Conservation (phyloP, 768 basidiomycete species). For the Fistulinella prunicolor region DNA sequence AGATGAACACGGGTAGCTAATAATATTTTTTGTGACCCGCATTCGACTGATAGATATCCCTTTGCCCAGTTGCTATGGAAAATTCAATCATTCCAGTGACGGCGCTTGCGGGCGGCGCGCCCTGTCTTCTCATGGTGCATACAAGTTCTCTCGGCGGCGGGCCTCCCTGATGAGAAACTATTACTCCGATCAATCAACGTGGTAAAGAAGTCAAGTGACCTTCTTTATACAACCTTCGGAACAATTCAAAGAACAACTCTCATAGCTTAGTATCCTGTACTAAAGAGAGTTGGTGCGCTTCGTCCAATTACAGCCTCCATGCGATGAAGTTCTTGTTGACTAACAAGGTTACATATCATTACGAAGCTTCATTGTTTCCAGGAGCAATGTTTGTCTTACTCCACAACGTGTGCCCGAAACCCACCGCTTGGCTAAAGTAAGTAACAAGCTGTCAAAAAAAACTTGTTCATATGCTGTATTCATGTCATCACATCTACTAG, state of each 20-base stretch:
- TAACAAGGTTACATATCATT: too few relatives aligned
- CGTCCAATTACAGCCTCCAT: too few relatives aligned
- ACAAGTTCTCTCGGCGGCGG: too few relatives aligned
- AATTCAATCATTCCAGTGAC: not conserved
- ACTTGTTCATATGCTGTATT: not conserved
- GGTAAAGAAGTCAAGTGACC: too few relatives aligned
- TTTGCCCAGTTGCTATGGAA: not conserved
- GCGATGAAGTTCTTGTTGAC: too few relatives aligned
- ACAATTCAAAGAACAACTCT: too few relatives aligned
- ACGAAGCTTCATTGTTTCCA: not conserved
- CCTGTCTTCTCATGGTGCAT: not conserved
- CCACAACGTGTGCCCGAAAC: conserved; percentile 13
- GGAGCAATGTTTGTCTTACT: conserved; percentile 3
- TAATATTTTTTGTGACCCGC: not conserved
- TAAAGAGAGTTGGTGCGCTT: too few relatives aligned
- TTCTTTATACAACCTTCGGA: too few relatives aligned
- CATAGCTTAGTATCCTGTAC: too few relatives aligned
- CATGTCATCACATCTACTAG: conserved; percentile 8
- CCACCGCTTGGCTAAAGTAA: conserved; percentile 5
- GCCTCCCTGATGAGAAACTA: too few relatives aligned
- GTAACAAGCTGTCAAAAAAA: conserved; percentile 7
- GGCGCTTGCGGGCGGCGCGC: not conserved
- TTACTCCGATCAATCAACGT: too few relatives aligned
- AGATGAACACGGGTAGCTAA: too few relatives aligned
- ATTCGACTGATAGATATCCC: not conserved